These are phyloP conservation scores for Pyrus communis DNA, from an alignment of 306 rosid species.

Conservation along the genomic window DNA sequence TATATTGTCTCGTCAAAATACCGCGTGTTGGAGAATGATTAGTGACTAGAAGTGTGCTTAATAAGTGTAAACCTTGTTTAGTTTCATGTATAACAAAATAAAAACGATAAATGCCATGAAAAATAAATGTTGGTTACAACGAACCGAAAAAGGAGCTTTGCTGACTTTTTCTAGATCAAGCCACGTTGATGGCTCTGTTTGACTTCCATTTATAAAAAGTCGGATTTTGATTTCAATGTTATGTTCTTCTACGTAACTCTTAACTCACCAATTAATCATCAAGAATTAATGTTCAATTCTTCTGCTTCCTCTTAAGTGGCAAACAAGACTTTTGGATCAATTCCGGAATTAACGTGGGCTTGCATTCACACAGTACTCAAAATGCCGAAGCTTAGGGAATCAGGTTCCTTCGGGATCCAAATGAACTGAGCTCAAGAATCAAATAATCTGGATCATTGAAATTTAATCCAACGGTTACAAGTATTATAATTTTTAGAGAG, in stretches of 20 bases:
- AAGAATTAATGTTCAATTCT: background rate
- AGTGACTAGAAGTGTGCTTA: no score
- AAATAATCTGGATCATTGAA: accelerated
- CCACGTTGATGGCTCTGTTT: background rate
- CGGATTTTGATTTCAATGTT: background rate
- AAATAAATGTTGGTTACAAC: no score
- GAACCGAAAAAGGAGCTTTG: background rate
- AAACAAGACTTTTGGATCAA: background rate
- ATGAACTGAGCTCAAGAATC: accelerated
- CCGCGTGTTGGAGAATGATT: no score
- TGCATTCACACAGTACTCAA: background rate
- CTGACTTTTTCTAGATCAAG: background rate
- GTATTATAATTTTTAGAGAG: no score
- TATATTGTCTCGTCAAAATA: no score
- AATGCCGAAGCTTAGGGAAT: background rate
- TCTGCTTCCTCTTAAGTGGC: background rate
- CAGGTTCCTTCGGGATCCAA: accelerated
- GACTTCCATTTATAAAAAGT: background rate
- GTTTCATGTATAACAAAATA: no score
- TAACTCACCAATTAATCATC: background rate
- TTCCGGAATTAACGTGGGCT: background rate
- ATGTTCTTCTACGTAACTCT: background rate
- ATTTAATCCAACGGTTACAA: accelerated
- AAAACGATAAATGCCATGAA: no score
- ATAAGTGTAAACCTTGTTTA: no score